These are phyloP conservation scores for Terfezia boudieri DNA, from an alignment of 495 filamentous ascomycete genomes.

Conservation along the genomic window DNA sequence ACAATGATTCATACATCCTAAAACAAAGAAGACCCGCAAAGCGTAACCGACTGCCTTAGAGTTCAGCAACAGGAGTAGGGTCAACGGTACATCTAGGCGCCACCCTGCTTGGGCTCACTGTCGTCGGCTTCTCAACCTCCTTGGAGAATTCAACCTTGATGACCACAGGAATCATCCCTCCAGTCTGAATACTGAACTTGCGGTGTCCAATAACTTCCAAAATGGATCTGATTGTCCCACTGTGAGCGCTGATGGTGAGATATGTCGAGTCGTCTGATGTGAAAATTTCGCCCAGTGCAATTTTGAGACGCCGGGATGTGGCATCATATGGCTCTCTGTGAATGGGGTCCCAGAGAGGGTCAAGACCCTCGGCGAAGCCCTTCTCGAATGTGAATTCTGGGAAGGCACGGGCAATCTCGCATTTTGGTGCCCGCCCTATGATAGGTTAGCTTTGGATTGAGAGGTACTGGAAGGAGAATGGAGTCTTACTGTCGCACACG, in stretches of 20 bases:
- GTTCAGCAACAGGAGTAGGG: background rate
- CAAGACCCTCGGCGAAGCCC: constrained; percentile 34
- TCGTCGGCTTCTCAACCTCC: background rate
- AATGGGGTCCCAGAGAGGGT: constrained; percentile 36
- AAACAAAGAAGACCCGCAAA: no score
- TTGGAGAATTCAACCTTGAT: constrained; percentile 30
- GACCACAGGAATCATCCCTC: constrained; percentile 47
- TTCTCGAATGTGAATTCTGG: constrained; percentile 39
- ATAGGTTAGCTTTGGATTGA: background rate
- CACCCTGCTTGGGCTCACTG: background rate
- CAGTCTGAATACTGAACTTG: constrained; percentile 37
- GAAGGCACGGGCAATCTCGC: constrained; percentile 34
- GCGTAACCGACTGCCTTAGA: no score
- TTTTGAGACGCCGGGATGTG: constrained; percentile 30
- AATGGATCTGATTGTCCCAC: constrained; percentile 13
- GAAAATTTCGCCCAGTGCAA: constrained; percentile 43
- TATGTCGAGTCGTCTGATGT: constrained; percentile 33
- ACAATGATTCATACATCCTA: no score
- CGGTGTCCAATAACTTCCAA: constrained; percentile 33
- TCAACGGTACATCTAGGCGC: background rate
- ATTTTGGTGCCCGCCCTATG: constrained; percentile 26
- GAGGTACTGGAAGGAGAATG: background rate
- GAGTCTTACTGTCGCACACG: constrained; percentile 42
- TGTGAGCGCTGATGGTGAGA: constrained; percentile 44
- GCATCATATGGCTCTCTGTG: constrained; percentile 30